Base-by-base conservation (phyloP, 2,329 filamentous ascomycete species). In the Aureobasidium melanogenum region DNA sequence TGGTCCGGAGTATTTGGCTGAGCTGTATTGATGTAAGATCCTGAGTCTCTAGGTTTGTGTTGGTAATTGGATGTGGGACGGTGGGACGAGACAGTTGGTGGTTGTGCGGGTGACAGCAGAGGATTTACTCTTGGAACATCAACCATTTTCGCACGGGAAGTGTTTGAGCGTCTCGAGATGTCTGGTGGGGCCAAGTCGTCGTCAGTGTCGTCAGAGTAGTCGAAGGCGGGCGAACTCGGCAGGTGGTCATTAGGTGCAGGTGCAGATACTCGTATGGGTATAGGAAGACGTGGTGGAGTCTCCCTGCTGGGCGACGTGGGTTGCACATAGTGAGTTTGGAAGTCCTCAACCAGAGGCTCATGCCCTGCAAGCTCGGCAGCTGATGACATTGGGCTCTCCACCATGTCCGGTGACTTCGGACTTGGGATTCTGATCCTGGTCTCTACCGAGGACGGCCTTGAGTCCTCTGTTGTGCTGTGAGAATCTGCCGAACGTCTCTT, bases 331-430 rank as follows among this genome's bases (percentile, higher is more conserved):
- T 62, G 64, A 46, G 65, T 64, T 14, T 67, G 64, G 43, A 68
- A 68, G 63, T 71, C 67, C 34, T 71, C 64, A 9, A 64, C 63
- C 43, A 67, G 50, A 5, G 66, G 66, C 39, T 68, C 66, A 19
- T 24, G 32, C 6, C 38, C 52, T 24, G 34, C 55, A 5, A 30
- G 47, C n/a, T 48, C 46, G 10, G 46, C 22, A 22, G 22, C 17
- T 17, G 36, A 28, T 10, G 50, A 54, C 14, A 22, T n/a, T 12
- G 26, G 19, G 41, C 19, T 56, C 60, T 61, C 26, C 12, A 52
- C 36, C 38, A 47, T 52, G 58, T 44, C 48, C 38, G 47, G 28
- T n/a, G 28, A 30, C n/a, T 28, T 61, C 26, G 48, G 48, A 54
- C 19, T 54, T 22, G 36, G 24, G 9, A 54, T 30, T 12, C 60